Evolutionary conservation across 306 rosid species (phyloP), one percentile per base, ranked within the genome.

Genomic region (Prunus mongolica): DNA sequence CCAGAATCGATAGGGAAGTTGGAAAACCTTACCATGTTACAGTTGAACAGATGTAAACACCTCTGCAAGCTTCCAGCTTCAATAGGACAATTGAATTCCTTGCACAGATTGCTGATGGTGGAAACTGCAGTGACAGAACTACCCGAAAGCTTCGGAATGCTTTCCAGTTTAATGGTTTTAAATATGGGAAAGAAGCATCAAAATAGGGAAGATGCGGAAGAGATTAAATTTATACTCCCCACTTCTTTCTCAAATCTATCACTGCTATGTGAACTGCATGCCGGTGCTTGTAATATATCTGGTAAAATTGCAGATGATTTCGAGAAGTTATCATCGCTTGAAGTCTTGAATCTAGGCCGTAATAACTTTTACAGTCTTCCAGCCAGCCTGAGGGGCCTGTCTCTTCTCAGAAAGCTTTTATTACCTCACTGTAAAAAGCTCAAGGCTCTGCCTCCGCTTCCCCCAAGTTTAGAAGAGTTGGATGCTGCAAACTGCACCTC

Each of bases 71-170:
- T 91, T 84, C 96, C 96, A 18, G 68, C 45, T 49, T 87, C 90
- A 74, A 82, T 86, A 14, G 96, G 93, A 58, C 73, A 80, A 14
- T 73, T 89, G 69, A 86, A 65, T 67, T 87, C 89, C 50, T 75
- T 91, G 73, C 75, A 51, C 63, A 86, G 72, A 32, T 62, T 91
- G 64, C 13, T 6, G 46, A 87, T 91, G 88, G 83, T 25, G 75
- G 89, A 84, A 65, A 88, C 89, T 0, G 81, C 79, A 22, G 66
- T 87, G 60, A 67, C 78, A 22, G 84, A 82, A 70, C 79, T 91
- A 72, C 96, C 93, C 6, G 85, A 85, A 76, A 87, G 83, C 67
- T 91, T 91, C 22, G 90, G 91, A 38, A 82, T 54, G 89, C 93
- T 88, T 47, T 80, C 91, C 49, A 82, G 46, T 47, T 85, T 91